phyloP scores from a whole-genome alignment of 495 filamentous ascomycete genomes.

The Talaromyces proteolyticus region DNA sequence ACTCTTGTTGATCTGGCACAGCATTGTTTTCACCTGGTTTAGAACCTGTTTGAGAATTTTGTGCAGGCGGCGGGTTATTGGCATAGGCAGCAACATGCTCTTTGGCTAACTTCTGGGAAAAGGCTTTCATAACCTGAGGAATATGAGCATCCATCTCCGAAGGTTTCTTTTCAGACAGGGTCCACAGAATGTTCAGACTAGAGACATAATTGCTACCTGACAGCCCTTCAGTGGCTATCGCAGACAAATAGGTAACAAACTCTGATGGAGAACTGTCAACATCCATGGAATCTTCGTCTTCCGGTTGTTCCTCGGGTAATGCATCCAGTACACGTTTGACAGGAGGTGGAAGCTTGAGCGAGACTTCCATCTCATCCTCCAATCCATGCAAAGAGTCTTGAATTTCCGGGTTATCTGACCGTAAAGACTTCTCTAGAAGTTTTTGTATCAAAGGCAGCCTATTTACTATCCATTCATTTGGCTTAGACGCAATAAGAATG shows the following conservation, averaged over 20 bases:
- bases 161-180: conserved; percentile 75
- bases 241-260: conserved; percentile 74
- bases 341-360: conserved; percentile 49
- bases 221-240: conserved; percentile 74
- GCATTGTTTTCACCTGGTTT: conserved; percentile 44
- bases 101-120: conserved; percentile 86
- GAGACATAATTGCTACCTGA: conserved; percentile 73
- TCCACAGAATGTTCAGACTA: conserved; percentile 88
- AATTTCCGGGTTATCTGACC: conserved; percentile 80
- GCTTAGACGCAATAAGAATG: conserved; percentile 77
- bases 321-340: conserved; percentile 80
- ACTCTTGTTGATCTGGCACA: conserved; percentile 66
- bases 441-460: conserved; percentile 74
- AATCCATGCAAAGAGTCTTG: conserved; percentile 81
- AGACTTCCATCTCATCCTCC: conserved; percentile 60
- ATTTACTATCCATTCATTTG: conserved; percentile 82
- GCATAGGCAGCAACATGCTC: conserved; percentile 82
- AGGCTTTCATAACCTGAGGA: conserved; percentile 80
- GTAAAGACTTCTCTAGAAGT: conserved; percentile 82
- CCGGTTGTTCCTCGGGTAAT: conserved; percentile 80
- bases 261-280: conserved; percentile 67
- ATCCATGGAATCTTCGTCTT: conserved; percentile 86
- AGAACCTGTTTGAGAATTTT: conserved; percentile 27
- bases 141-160: conserved; percentile 86
- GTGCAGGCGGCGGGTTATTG: conserved; percentile 31